Evolutionary conservation across 441 rosid species (phyloP), one percentile per base, ranked within the genome.

Genomic region (Populus tomentosa): DNA sequence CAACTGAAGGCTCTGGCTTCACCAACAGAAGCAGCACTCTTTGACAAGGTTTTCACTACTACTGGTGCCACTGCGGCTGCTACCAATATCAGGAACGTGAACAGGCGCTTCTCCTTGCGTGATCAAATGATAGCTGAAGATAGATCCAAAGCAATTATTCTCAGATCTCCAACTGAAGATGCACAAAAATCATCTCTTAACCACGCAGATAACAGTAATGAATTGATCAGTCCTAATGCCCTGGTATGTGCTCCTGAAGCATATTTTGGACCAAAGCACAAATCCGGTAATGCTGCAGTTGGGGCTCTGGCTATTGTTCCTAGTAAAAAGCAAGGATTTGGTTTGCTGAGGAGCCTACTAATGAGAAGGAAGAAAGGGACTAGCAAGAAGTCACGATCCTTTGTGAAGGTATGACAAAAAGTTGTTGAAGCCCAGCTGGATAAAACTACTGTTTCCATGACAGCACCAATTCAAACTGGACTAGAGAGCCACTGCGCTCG

Each of bases 1-100:
- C 98, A 95, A 80, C 82, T 95, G 75, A 88, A 91, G 73, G 86
- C 94, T 35, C 81, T 95, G 67, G 90, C 85, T 75, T 92, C 97
- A 69, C 92, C 89, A 75, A 71, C 88, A 21, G 98, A 95, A 74
- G 87, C 85, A 70, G 94, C 88, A 1, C 74, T 86, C 33, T 76
- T 82, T 8, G 87, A 86, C 80, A 82, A 80, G 75, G 91, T 86
- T 61, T 76, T 88, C 80, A 71, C 82, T 23, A 62, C 74, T 28
- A 42, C 78, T 28, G 75, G 70, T 68, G 71, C 86, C 42, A 59
- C 90, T 32, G 82, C 79, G 79, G 82, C 80, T 36, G 67, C 84
- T 56, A 74, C 50, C 64, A 80, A 53, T 42, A 50, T 72, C 77
- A 89, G 67, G 82, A 79, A 64, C 86, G 64, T 78, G 77, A 83